Evolutionary conservation across 176 grass and related monocot genomes (phyloP).

Genomic region (Juncus effusus): DNA sequence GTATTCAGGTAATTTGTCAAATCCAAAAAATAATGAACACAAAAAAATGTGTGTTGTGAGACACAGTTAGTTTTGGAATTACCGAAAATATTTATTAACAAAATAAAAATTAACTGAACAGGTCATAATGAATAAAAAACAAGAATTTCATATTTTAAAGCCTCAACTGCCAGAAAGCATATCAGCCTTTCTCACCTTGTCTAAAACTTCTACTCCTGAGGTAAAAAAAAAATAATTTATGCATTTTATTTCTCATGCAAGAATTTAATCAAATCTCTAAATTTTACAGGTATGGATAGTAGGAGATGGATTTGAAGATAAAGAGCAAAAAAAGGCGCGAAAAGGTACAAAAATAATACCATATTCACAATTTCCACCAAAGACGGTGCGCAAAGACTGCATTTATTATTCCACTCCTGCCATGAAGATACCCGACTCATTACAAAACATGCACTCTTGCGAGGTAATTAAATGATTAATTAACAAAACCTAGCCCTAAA

Average conservation of each 20-base stretch:
- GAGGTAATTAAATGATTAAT: slow-evolving; percentile 70
- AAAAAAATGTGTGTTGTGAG: too few species aligned
- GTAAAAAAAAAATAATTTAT: slow-evolving; percentile 32
- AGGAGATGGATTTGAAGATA: slow-evolving; percentile 56
- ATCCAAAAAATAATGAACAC: background rate
- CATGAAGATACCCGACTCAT: slow-evolving; percentile 59
- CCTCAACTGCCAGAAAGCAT: slow-evolving; percentile 41
- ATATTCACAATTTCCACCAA: slow-evolving; percentile 64
- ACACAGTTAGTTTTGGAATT: too few species aligned
- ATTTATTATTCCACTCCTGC: slow-evolving; percentile 61
- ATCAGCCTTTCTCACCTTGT: slow-evolving; percentile 46
- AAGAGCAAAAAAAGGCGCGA: slow-evolving; percentile 48
- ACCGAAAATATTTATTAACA: background rate
- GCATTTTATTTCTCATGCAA: background rate
- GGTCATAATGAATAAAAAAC: slow-evolving; percentile 65
- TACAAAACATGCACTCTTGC: slow-evolving; percentile 78
- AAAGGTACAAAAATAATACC: slow-evolving; percentile 72
- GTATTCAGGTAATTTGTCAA: slow-evolving; percentile 48
- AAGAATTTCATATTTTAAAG: slow-evolving; percentile 63
- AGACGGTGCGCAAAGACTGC: slow-evolving; percentile 52
- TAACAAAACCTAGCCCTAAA: slow-evolving; percentile 36
- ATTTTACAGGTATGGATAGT: slow-evolving; percentile 65
- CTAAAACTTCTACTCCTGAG: slow-evolving; percentile 40
- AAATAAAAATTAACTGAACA: slow-evolving; percentile 25
- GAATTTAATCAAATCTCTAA: background rate